phyloP scores from a whole-genome alignment of 1,284 basidiomycete species.

The Coniferiporia sulphurascens region DNA sequence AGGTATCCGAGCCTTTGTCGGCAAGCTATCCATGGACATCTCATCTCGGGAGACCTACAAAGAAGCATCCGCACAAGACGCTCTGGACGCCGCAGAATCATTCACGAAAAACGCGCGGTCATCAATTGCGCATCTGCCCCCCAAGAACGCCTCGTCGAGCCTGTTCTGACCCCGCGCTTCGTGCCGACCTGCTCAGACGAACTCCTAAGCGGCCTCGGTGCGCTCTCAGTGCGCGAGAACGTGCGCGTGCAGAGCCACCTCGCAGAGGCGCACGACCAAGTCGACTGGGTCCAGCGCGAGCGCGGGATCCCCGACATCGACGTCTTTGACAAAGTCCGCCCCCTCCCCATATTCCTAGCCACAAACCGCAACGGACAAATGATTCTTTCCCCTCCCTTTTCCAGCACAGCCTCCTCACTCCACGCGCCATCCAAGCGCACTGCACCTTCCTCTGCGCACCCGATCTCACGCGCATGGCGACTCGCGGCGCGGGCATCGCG shows the following conservation, averaged over 20 bases:
- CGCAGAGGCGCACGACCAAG: constrained; percentile 69
- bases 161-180: constrained; percentile 80
- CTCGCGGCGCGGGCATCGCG: constrained; percentile 58
- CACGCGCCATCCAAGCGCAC: constrained; percentile 73
- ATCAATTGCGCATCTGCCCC: constrained; percentile 37
- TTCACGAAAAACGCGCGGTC: constrained; percentile 50
- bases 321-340: constrained; percentile 60
- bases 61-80: constrained; percentile 48
- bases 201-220: constrained; percentile 54
- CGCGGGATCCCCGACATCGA: constrained; percentile 65
- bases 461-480: constrained; percentile 48
- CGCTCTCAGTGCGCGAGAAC: constrained; percentile 39
- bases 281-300: constrained; percentile 60
- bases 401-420: constrained; percentile 56
- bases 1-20: constrained; percentile 76
- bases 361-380: not conserved
- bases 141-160: constrained; percentile 56
- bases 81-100: constrained; percentile 45
- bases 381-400: constrained; percentile 3
- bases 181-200: constrained; percentile 75
- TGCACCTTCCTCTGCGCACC: constrained; percentile 67
- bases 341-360: not conserved
- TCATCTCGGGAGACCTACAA: constrained; percentile 68
- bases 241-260: constrained; percentile 71
- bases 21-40: constrained; percentile 83